Base-by-base conservation (phyloP, 768 basidiomycete genomes). In the Lyophyllum atratum region DNA sequence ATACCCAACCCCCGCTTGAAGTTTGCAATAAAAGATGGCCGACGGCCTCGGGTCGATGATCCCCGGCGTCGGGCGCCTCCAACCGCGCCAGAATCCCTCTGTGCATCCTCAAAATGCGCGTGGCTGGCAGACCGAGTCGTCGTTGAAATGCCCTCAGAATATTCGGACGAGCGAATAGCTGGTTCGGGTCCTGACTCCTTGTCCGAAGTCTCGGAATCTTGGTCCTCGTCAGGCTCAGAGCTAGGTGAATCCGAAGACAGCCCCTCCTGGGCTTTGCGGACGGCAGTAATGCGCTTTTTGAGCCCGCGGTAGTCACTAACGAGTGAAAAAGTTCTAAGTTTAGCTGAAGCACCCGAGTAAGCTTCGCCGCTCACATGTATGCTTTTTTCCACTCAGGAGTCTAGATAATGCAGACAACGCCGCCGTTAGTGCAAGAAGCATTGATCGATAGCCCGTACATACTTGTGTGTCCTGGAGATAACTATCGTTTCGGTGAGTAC, bases 321-420 rank as follows among this genome's bases (percentile, higher is more conserved):
- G 22, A 21, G 15, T 17, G 19, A 49, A 54, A 40, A 40, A 40
- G 39, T 19, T 15, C 25, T 46, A 56, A 58, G n/a, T 19, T 49
- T 37, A 42, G 39, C 39, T 25, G 29, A 39, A 25, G 53, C n/a
- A 26, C 21, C 22, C 22, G 26, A 54, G 29, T 54, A 49, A 44
- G 24, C 39, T 31, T 33, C 25, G 40, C 22, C n/a, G 68, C 76
- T 34, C 55, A 83, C 86, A 88, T 86, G 66, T 89, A 87, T 2
- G 83, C 85, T 61, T 76, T 82, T 61, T 85, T 84, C 87, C 87
- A 92, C 71, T 92, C 90, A 1, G 88, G 84, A 28, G 81, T 85
- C 90, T 91, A 54, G 54, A 54, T 12, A 54, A 28, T 24, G 49
- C 22, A 8, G 45, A 45, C 17, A 12, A 22, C 31, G n/a, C 10